Base-by-base conservation (phyloP, 345 rosid genomes). In the Gossypium rotundifolium region DNA sequence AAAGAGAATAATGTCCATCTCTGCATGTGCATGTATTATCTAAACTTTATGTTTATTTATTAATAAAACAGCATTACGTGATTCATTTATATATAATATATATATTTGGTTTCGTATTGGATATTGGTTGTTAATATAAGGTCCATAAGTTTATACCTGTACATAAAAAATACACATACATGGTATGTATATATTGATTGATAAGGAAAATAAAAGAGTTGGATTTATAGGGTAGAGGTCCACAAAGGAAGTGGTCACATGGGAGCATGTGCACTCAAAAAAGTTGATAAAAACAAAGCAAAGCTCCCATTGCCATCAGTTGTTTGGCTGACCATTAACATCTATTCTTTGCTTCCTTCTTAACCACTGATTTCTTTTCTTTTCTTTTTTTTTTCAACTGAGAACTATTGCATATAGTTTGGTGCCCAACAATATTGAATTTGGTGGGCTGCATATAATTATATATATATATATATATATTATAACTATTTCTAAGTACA, bases 261-360 rank as follows among this genome's bases (percentile, higher is more conserved):
- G 80, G 49, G n/a, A 29, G 76, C 80, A 77, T 72, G 80, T 72
- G 80, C 76, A 29, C 33, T 10, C n/a, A 66, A 48, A 75, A 27
- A 13, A 20, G 10, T 13, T 25, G 40, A 25, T 49, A 9, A 23
- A 51, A 16, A 65, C 70, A 49, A 27, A 49, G 44, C 45, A 16
- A 54, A 49, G 29, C 25, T 68, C 72, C 7, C 57, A 25, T 68
- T 48, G 57, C 72, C 58, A 55, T 18, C 60, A 55, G 20, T n/a
- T 55, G 60, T 67, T 62, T 27, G 44, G 58, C 23, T 17, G 3
- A 1, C 22, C 27, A 4, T 25, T 68, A 25, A 14, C 57, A 9
- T 68, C 9, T 33, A 5, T 33, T 33, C 46, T 17, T 64, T 10
- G 2, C 17, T 38, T 64, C 65, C 11, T 61, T 61, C 20, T 16